Conservation (phyloP, 805 yeast species). For the Yamadazyma sp. region DNA sequence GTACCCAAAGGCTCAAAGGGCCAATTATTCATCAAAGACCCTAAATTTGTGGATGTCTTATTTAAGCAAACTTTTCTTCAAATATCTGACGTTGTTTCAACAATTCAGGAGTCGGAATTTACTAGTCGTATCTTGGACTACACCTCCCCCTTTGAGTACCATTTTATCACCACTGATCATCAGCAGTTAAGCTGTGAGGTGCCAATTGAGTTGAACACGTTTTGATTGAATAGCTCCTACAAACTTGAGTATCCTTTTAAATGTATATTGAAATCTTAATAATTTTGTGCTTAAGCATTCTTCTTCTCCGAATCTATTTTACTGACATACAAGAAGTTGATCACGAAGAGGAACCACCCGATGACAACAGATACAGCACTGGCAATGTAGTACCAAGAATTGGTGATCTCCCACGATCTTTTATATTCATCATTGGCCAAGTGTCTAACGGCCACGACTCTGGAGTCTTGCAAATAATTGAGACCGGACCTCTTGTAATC, state of each 20-base stretch:
- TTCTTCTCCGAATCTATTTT: constrained; percentile 28
- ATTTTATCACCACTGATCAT: constrained; percentile 9
- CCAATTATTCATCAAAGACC: constrained; percentile 14
- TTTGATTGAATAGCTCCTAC: background rate
- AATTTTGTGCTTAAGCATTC: constrained; percentile 15
- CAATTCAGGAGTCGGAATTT: background rate
- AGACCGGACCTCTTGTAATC: constrained; percentile 79
- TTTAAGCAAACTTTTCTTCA: constrained; percentile 5
- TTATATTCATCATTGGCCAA: constrained; percentile 93
- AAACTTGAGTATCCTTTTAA: no score
- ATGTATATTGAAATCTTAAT: constrained; percentile 9
- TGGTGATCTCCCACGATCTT: constrained; percentile 89
- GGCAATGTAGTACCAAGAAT: constrained; percentile 87
- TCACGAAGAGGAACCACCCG: constrained; percentile 79
- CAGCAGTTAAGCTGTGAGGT: constrained; percentile 5
- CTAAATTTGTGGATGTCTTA: constrained; percentile 4
- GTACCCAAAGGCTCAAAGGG: constrained; percentile 14
- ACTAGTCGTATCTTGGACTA: constrained; percentile 3
- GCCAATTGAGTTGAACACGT: constrained; percentile 1
- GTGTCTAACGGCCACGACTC: constrained; percentile 84
- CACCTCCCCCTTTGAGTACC: constrained; percentile 9
- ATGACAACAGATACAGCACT: constrained; percentile 66
- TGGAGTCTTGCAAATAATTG: constrained; percentile 62
- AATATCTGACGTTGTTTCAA: constrained; percentile 1
- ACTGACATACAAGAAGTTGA: constrained; percentile 53